phyloP scores from a whole-genome alignment of 1,284 basidiomycete genomes.

The Ustilago cynodontis region DNA sequence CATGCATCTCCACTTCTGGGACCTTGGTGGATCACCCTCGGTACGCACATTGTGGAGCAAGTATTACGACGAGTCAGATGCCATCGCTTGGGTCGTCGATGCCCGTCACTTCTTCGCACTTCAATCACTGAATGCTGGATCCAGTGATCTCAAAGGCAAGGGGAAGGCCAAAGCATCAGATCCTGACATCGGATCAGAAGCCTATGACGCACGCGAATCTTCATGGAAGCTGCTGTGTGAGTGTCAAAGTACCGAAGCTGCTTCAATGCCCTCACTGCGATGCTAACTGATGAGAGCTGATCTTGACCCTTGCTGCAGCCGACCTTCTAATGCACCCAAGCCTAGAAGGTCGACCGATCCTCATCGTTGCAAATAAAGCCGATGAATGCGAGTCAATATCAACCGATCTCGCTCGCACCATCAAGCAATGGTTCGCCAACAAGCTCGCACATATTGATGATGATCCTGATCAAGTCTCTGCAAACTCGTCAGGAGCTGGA shows the following conservation, averaged over 20 bases:
- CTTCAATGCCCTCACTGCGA: background rate
- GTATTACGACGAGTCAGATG: conserved; percentile 57
- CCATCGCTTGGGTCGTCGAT: conserved; percentile 55
- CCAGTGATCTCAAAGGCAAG: conserved; percentile 10
- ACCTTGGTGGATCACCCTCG: conserved; percentile 52
- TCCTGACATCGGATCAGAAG: conserved; percentile 16
- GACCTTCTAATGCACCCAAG: conserved; percentile 42
- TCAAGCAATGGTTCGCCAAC: conserved; percentile 38
- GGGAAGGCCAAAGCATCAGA: conserved; percentile 23
- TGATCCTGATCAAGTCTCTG: background rate
- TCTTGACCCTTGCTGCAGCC: conserved; percentile 5
- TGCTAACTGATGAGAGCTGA: background rate
- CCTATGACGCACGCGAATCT: conserved; percentile 21
- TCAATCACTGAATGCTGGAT: conserved; percentile 4
- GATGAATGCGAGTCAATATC: conserved; percentile 34
- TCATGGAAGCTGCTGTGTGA: conserved; percentile 39
- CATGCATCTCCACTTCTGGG: conserved; percentile 58
- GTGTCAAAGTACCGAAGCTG: background rate
- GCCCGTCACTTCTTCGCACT: conserved; percentile 38
- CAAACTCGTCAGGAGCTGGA: background rate
- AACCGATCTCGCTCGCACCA: conserved; percentile 16
- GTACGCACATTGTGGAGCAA: conserved; percentile 57
- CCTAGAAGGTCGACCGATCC: conserved; percentile 36
- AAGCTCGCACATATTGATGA: conserved; percentile 29
- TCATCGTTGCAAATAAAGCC: conserved; percentile 39